Percentiles rank a stretch among this genome's conserved stretches.
Evolutionary conservation across 2,329 filamentous ascomycete genomes (phyloP).

Genomic region (Aurifilum marmelostoma): DNA sequence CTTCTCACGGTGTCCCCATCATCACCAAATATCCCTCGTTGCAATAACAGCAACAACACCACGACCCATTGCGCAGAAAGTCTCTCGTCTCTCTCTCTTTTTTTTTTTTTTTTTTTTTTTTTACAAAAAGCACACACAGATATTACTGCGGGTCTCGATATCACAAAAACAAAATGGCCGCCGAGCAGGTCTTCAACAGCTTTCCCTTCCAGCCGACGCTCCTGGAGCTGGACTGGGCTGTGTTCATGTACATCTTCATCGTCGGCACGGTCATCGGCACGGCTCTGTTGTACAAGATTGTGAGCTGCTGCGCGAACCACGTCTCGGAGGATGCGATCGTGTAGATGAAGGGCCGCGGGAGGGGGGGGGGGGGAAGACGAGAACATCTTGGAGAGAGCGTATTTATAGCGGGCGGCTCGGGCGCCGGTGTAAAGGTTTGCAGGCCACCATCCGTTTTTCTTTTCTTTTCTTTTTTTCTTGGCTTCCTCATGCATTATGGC

Average conservation of each 20-base stretch:
- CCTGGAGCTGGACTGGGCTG: slow-evolving; percentile 22
- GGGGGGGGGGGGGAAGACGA: no score
- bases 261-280: slow-evolving; percentile 15
- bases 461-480: neutral
- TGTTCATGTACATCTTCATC: slow-evolving; percentile 23
- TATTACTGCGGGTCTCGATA: neutral
- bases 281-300: slow-evolving; percentile 14
- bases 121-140: no score
- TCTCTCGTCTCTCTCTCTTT: neutral
- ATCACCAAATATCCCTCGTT: neutral
- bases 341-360: no score
- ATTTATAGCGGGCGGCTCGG: neutral
- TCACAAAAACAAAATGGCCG: slow-evolving; percentile 20
- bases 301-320: slow-evolving; percentile 18
- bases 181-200: slow-evolving; percentile 15
- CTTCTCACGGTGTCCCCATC: neutral
- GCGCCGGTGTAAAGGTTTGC: neutral
- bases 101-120: no score
- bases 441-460: neutral
- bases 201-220: slow-evolving; percentile 24
- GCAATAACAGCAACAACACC: neutral
- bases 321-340: slow-evolving; percentile 11
- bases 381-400: neutral
- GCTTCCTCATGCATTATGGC: neutral
- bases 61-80: neutral